These are phyloP conservation scores for Pterocarpus santalinus DNA, from an alignment of 306 rosid species.

Conservation along the genomic window DNA sequence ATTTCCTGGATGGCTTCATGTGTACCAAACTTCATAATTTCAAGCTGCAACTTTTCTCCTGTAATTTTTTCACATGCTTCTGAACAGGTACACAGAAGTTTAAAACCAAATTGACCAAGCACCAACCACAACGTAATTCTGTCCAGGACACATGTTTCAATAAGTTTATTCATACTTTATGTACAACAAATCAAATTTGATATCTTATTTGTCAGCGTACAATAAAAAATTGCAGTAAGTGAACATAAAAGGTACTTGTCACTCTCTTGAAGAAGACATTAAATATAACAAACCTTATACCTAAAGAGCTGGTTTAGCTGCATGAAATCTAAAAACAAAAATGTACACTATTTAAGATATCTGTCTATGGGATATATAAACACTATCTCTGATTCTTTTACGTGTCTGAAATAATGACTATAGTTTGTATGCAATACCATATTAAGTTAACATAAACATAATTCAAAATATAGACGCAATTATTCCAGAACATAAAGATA, in stretches of 20 bases:
- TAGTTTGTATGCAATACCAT: not conserved
- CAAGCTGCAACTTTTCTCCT: not conserved
- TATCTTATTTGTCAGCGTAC: not conserved
- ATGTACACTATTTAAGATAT: not conserved
- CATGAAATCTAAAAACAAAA: not conserved
- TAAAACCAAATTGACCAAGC: constrained; percentile 1
- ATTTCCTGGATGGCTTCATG: no score
- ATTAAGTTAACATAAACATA: constrained; percentile 20
- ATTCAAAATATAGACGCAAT: constrained; percentile 11
- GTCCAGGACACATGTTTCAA: not conserved
- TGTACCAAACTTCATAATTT: not conserved
- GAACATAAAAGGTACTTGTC: not conserved
- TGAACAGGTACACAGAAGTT: not conserved
- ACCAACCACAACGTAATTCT: not conserved
- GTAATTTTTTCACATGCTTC: not conserved
- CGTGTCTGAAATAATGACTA: constrained; percentile 4
- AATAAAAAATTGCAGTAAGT: not conserved
- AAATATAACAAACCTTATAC: constrained; percentile 18
- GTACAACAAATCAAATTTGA: constrained; percentile 4
- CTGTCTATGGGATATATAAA: not conserved
- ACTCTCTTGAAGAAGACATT: constrained; percentile 12
- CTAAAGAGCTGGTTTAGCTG: constrained; percentile 1
- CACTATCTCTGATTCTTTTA: constrained; percentile 14
- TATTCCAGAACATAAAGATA: constrained; percentile 22
- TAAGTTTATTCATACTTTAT: not conserved